Evolutionary conservation across 805 yeast genomes (phyloP), one percentile per base, ranked within the genome.

Genomic region (Saturnispora hagleri): DNA sequence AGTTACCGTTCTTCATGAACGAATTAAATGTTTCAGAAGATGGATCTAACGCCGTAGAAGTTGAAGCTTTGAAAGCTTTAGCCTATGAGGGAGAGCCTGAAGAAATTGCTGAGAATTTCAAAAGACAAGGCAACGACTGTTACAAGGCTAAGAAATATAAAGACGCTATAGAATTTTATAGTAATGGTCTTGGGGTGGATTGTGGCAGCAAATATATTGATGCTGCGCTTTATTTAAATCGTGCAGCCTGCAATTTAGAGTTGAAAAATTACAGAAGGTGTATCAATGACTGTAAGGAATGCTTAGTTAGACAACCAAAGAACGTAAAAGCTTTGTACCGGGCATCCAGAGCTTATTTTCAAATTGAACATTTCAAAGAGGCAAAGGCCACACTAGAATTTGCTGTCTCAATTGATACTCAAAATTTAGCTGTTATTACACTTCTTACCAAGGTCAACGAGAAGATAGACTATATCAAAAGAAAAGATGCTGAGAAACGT

Each of bases 81-180:
- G 96, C 95, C 0, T 89, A 88, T 62, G 99, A 93, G 47, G 99
- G 98, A 44, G 96, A 89, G 56, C 97, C 97, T 0, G 82, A 85
- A 60, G 99, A 93, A 62, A 73, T 89, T 35, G 97, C 97, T 4
- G 74, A 79, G 24, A 90, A 89, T 62, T 93, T 90, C 72, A 89
- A 89, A 57, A 82, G 79, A 55, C 97, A 91, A 64, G 99, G 99
- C 5, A 93, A 95, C 65, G 97, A 89, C 15, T 77, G 86, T 53
- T 93, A 76, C 69, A 83, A 80, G 64, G 71, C 71, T 9, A 87
- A 84, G 59, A 80, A 82, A 60, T 93, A 77, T 68, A 75, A 78
- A 51, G 80, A 80, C 56, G 99, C 99, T 0, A 72, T 87, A 42
- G 84, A 80, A 51, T 84, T 73, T 61, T 93, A 93, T 61, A 81